Percentiles rank a stretch among this genome's conserved stretches.
Evolutionary conservation across 768 basidiomycete species (phyloP).

Genomic region (Neoboletus magnificus): DNA sequence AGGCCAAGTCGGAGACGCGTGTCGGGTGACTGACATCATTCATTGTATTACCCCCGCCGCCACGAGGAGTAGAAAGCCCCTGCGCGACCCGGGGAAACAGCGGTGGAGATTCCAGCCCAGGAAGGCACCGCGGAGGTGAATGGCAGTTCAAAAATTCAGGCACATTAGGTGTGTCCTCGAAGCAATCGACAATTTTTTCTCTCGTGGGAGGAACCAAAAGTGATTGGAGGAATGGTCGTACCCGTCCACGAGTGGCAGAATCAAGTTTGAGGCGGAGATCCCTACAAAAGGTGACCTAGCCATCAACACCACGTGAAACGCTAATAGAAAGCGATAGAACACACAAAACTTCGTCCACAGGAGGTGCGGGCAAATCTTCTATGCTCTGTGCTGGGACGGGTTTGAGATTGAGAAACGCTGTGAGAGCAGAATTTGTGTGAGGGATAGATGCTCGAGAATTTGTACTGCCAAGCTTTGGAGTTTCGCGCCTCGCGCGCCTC

Average conservation of each 20-base stretch:
- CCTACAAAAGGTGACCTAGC: conserved; percentile 16
- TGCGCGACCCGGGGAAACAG: conserved; percentile 40
- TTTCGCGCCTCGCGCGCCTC: conserved; percentile 43
- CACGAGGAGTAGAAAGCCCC: background rate
- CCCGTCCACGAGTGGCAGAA: conserved; percentile 20
- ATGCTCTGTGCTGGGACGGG: conserved; percentile 31
- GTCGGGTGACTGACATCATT: conserved; percentile 8
- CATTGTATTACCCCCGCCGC: background rate
- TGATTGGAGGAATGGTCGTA: conserved; percentile 29
- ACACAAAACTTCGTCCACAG: conserved; percentile 41
- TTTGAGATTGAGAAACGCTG: conserved; percentile 19
- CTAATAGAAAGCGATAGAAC: conserved; percentile 12
- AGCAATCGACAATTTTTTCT: conserved; percentile 9
- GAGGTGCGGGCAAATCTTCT: conserved; percentile 29
- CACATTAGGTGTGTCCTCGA: conserved; percentile 16
- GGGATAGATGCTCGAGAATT: conserved; percentile 26
- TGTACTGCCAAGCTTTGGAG: conserved; percentile 39
- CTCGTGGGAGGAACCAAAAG: conserved; percentile 17
- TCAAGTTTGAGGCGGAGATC: conserved; percentile 32
- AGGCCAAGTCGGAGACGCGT: conserved; percentile 26
- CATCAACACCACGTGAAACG: background rate
- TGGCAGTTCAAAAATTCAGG: conserved; percentile 30
- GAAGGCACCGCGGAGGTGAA: conserved; percentile 26
- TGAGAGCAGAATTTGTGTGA: conserved; percentile 21
- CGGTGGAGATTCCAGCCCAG: conserved; percentile 37